These are phyloP conservation scores for Diaporthe caulivora DNA, from an alignment of 2,329 filamentous ascomycete genomes.

Conservation along the genomic window DNA sequence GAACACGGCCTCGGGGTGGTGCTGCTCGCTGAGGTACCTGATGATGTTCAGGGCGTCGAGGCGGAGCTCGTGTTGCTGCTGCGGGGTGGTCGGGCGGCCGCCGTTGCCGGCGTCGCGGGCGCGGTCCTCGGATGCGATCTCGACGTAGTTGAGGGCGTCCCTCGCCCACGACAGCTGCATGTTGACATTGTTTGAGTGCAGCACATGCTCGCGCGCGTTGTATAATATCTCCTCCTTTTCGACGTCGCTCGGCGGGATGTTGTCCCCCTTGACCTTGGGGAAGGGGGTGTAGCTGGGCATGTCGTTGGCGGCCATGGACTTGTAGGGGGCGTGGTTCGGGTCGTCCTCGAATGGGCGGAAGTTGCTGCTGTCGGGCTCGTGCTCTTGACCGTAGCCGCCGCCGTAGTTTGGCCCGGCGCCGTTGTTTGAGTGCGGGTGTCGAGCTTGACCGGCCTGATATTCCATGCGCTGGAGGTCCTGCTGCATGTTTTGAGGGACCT, in stretches of 20 bases:
- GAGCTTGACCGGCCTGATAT: slow-evolving; percentile 75
- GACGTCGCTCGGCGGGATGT: slow-evolving; percentile 93
- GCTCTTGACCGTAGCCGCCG: slow-evolving; percentile 49
- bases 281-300: slow-evolving; percentile 91
- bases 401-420: slow-evolving; percentile 46
- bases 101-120: slow-evolving; percentile 67
- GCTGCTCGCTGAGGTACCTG: slow-evolving; percentile 88
- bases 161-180: slow-evolving; percentile 98
- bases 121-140: slow-evolving; percentile 83
- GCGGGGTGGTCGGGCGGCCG: slow-evolving; percentile 80
- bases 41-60: slow-evolving; percentile 93
- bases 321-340: slow-evolving; percentile 49
- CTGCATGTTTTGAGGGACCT: slow-evolving; percentile 97
- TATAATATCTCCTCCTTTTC: slow-evolving; percentile 93
- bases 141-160: slow-evolving; percentile 89
- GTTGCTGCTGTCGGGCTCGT: slow-evolving; percentile 53
- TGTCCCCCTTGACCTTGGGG: slow-evolving; percentile 85
- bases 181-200: slow-evolving; percentile 93
- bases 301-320: slow-evolving; percentile 59
- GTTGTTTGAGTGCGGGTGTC: slow-evolving; percentile 48
- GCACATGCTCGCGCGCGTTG: slow-evolving; percentile 83
- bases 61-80: slow-evolving; percentile 88
- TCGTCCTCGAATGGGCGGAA: slow-evolving; percentile 59
- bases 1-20: slow-evolving; percentile 93
- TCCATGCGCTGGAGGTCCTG: slow-evolving; percentile 93